A percentile compares a stretch with the other conserved stretches of the same genome.
Evolutionary conservation across 495 filamentous ascomycete genomes (phyloP).

Genomic region (Ramalina intermedia): DNA sequence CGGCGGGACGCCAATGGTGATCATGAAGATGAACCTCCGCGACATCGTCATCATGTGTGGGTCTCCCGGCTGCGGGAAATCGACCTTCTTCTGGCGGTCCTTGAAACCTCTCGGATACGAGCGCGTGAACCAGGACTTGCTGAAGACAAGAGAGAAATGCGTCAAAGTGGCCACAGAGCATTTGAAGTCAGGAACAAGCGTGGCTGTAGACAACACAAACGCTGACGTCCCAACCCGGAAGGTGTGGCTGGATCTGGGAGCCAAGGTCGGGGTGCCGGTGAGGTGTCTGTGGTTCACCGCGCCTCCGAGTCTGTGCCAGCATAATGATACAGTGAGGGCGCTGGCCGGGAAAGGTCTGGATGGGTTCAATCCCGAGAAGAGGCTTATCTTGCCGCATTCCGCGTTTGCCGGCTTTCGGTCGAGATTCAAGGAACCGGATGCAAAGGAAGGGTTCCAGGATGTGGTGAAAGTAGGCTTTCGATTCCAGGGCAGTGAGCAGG

Average conservation of each 20-base stretch:
- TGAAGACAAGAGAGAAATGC: constrained; percentile 85
- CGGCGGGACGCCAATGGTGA: constrained; percentile 20
- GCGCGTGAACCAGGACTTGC: constrained; percentile 75
- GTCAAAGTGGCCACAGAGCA: constrained; percentile 56
- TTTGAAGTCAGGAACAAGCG: constrained; percentile 59
- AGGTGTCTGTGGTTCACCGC: constrained; percentile 80
- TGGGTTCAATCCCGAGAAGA: constrained; percentile 58
- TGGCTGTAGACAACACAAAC: constrained; percentile 73
- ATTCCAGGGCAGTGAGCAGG: constrained; percentile 43
- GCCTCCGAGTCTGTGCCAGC: constrained; percentile 55
- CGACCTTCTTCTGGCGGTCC: constrained; percentile 71
- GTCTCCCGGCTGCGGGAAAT: constrained; percentile 80
- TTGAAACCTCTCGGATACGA: constrained; percentile 69
- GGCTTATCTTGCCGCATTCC: constrained; percentile 56
- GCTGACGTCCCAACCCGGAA: constrained; percentile 58
- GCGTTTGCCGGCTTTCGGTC: constrained; percentile 64
- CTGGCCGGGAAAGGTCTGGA: constrained; percentile 31
- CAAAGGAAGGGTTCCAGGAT: constrained; percentile 72
- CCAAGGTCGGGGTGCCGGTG: constrained; percentile 54
- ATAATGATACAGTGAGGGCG: constrained; percentile 78
- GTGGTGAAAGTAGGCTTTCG: constrained; percentile 55
- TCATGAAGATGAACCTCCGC: constrained; percentile 46
- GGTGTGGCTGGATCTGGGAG: constrained; percentile 62
- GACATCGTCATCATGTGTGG: constrained; percentile 81
- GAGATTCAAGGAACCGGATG: constrained; percentile 54